Evolutionary conservation across 441 rosid genomes (phyloP).

Genomic region (Raphanus hybrid): DNA sequence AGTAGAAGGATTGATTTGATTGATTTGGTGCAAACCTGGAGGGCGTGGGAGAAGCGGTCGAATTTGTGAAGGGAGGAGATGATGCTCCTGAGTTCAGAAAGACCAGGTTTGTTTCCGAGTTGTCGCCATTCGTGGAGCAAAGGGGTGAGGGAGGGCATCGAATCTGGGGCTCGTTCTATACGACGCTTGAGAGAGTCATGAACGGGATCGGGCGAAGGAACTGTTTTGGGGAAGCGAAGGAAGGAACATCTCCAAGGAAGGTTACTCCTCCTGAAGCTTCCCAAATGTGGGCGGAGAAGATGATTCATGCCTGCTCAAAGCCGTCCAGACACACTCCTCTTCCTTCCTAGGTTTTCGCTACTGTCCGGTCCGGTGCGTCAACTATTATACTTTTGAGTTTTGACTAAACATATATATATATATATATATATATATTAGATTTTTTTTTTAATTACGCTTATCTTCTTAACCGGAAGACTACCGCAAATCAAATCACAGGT

Average conservation of each 20-base stretch:
- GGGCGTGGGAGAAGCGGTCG: slow-evolving; percentile 39
- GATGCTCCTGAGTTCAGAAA: slow-evolving; percentile 27
- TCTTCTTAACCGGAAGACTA: slow-evolving; percentile 11
- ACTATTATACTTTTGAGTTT: neutral
- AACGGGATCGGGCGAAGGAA: slow-evolving; percentile 9
- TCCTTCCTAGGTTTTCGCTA: neutral
- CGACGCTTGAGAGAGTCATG: slow-evolving; percentile 23
- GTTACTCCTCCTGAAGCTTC: slow-evolving; percentile 1
- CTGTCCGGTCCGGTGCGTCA: neutral
- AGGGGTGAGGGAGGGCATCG: slow-evolving; percentile 29
- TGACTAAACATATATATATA: neutral
- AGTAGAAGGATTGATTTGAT: neutral
- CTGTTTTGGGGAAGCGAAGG: slow-evolving; percentile 15
- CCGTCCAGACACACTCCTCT: neutral
- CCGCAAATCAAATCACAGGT: neutral
- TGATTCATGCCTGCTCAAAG: slow-evolving; percentile 31
- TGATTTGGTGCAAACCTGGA: slow-evolving; percentile 21
- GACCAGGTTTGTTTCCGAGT: neutral
- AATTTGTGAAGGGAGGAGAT: slow-evolving; percentile 7
- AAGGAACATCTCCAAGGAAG: slow-evolving; percentile 20
- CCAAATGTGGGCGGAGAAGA: slow-evolving; percentile 22
- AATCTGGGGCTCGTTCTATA: slow-evolving; percentile 10
- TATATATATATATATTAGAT: too few relatives aligned
- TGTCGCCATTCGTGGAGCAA: slow-evolving; percentile 37
- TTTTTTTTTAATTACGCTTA: neutral